Base-by-base conservation (phyloP, 2,329 filamentous ascomycete species). In the Periconia sp. region DNA sequence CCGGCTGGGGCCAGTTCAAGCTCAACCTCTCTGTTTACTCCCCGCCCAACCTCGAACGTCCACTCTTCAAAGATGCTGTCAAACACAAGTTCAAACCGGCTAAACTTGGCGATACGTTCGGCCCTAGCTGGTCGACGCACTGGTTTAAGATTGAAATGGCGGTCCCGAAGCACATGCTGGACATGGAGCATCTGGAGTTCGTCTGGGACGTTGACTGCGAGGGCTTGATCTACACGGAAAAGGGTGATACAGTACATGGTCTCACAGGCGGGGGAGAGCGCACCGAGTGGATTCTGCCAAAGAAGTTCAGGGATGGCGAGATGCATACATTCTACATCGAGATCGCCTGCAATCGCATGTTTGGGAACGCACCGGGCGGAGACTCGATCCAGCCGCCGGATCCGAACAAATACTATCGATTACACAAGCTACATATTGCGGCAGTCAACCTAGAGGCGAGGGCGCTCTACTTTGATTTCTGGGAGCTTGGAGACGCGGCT, bases 291-390 rank as follows among this genome's bases (percentile, higher is more conserved):
- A 84, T 96, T 46, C 78, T 99, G 31, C 92, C 94, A 7, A 78
- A 89, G 36, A 77, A 78, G 12, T 96, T 88, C 73, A 82, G 88
- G 49, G 89, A 96, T 68, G 92, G 90, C 39, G 85, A 92, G 66
- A 83, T 91, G 61, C 92, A 97, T 68, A 84, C 80, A 13, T 88
- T 99, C 60, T 99, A 96, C 70, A 86, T 99, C 53, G 94, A 99
- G 74, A 96, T 97, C 89, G 94, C 94, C 15, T 97, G 94, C 74
- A 99, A 99, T 69, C 86, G 87, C 70, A 97, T 97, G 92, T 97
- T 97, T 73, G 94, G 94, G 57, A 96, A 96, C 68, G 87, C 91
- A 0, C 80, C 87, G 0, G 87, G 87, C 15, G 90, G 89, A 18
- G 89, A 95, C 68, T 84, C 80, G 22, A 97, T 96, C 56, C 89